Evolutionary conservation across 176 grass and related monocot genomes (phyloP).

Genomic region (Triticum aestivum): DNA sequence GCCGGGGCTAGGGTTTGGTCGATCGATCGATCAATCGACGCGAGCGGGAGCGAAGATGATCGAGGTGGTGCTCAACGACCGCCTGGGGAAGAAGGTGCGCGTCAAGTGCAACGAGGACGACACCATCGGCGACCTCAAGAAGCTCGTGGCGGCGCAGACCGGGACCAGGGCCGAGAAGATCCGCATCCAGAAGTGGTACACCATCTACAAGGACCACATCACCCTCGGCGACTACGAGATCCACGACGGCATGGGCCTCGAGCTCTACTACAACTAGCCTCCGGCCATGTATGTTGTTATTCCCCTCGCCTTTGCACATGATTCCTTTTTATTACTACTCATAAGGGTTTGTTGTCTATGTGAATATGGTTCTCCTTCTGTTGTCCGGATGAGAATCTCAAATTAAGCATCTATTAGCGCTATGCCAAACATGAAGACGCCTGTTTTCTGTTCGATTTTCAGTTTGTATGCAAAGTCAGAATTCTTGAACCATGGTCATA

Average conservation of each 20-base stretch:
- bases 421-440: neutral
- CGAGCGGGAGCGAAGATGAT: conserved; percentile 61
- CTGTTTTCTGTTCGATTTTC: neutral
- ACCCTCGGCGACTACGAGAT: conserved; percentile 98
- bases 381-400: neutral
- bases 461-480: neutral
- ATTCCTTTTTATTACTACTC: neutral
- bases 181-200: conserved; percentile 99
- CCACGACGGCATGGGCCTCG: conserved; percentile 98
- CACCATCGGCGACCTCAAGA: conserved; percentile 99
- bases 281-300: neutral
- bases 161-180: conserved; percentile 95
- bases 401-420: neutral
- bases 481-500: neutral
- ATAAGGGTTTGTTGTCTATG: neutral
- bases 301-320: neutral
- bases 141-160: conserved; percentile 98
- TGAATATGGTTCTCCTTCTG: neutral
- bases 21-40: neutral
- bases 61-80: conserved; percentile 97
- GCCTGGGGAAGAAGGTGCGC: conserved; percentile 97
- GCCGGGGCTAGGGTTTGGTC: conserved; percentile 27
- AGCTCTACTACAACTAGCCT: conserved; percentile 96
- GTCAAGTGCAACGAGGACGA: conserved; percentile 99
- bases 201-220: conserved; percentile 99